These are phyloP conservation scores for Botrytis medusae DNA, from an alignment of 2,329 filamentous ascomycete genomes.

Conservation along the genomic window DNA sequence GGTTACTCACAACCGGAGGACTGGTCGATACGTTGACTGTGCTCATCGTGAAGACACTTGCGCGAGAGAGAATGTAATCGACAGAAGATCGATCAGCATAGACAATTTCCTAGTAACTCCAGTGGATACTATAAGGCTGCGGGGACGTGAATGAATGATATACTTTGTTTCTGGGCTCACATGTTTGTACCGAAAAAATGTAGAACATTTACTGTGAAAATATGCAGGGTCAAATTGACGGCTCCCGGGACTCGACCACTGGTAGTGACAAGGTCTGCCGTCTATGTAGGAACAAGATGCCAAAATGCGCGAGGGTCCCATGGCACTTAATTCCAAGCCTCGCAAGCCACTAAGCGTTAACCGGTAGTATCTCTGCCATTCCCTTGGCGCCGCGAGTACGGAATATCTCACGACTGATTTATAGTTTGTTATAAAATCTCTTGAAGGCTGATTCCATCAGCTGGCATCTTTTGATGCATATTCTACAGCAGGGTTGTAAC, in stretches of 20 bases:
- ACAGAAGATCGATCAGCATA: conserved; percentile 2
- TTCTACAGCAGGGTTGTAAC: background rate
- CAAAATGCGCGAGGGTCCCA: background rate
- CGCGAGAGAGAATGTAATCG: background rate
- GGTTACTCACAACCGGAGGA: conserved; percentile 15
- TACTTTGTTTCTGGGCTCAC: background rate
- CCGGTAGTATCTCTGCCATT: background rate
- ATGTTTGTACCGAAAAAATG: background rate
- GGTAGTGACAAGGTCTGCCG: background rate
- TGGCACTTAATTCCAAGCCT: background rate
- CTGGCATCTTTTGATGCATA: background rate
- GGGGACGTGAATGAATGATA: conserved; percentile 1
- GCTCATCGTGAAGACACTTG: conserved; percentile 9
- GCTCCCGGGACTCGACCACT: background rate
- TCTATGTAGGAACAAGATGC: background rate
- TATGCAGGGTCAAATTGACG: background rate
- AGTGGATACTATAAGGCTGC: background rate
- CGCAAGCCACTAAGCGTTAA: background rate
- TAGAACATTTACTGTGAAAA: background rate
- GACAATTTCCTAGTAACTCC: background rate
- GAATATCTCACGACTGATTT: background rate
- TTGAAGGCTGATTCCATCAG: background rate
- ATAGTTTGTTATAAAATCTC: background rate
- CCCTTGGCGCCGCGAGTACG: background rate
- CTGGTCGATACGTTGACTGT: conserved; percentile 17